Conservation (phyloP, 2,329 filamentous ascomycete genomes). For the Alternaria tenuissima region DNA sequence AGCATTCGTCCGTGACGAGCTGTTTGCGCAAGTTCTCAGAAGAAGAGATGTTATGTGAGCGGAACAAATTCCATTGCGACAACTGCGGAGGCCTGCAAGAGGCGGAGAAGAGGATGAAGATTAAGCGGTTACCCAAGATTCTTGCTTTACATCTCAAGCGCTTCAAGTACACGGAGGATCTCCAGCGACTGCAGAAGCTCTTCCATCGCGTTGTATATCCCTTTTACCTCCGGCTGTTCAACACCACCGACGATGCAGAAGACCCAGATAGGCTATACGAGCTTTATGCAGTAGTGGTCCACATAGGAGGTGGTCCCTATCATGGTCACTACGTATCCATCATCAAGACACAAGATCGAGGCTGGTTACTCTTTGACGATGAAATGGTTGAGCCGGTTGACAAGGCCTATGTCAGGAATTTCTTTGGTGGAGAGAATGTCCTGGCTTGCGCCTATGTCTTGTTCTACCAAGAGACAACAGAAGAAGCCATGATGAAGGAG, state of each 20-base stretch:
- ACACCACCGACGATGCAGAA: conserved; percentile 93
- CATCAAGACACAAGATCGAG: conserved; percentile 94
- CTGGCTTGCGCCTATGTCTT: conserved; percentile 95
- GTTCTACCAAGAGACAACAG: conserved; percentile 92
- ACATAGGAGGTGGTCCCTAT: conserved; percentile 95
- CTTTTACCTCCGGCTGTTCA: conserved; percentile 95
- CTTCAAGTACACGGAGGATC: conserved; percentile 98
- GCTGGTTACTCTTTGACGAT: conserved; percentile 96
- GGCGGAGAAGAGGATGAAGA: conserved; percentile 99
- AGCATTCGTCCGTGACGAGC: conserved; percentile 95
- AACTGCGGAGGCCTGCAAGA: conserved; percentile 96
- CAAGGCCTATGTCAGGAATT: conserved; percentile 94
- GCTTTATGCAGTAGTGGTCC: conserved; percentile 94
- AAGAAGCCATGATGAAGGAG: conserved; percentile 75
- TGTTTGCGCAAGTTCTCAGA: conserved; percentile 96
- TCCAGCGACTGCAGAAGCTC: conserved; percentile 91
- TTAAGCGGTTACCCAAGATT: conserved; percentile 91
- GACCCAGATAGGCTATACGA: conserved; percentile 95
- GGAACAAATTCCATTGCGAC: conserved; percentile 99
- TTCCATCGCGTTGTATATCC: conserved; percentile 98
- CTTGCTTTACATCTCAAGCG: conserved; percentile 92
- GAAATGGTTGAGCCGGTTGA: conserved; percentile 99
- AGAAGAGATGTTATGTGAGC: conserved; percentile 95
- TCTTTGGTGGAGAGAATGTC: conserved; percentile 87
- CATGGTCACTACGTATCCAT: conserved; percentile 98